Conservation (phyloP, 2,329 filamentous ascomycete species). For the Tolypocladium tropicale region DNA sequence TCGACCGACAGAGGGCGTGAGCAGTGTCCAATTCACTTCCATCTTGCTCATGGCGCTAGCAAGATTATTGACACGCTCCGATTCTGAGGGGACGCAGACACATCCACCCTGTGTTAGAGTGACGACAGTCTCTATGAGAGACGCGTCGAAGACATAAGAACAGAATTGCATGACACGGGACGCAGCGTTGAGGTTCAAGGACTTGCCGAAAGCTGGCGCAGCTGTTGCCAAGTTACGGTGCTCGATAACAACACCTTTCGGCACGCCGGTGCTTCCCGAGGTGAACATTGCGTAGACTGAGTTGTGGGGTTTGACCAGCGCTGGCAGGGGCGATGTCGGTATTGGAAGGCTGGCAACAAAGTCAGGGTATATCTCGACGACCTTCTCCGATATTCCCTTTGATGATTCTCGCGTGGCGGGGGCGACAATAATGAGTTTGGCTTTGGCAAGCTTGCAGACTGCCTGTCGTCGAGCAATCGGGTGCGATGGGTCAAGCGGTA, state of each 20-base stretch:
- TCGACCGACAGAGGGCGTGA: not conserved
- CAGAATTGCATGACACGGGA: slow-evolving; percentile 31
- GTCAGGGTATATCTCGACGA: not conserved
- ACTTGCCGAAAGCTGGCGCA: slow-evolving; percentile 33
- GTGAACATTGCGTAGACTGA: slow-evolving; percentile 16
- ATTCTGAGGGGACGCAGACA: slow-evolving; percentile 12
- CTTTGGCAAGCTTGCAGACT: slow-evolving; percentile 1
- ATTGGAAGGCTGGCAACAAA: not conserved
- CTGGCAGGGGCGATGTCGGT: not conserved
- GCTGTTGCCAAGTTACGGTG: slow-evolving; percentile 34
- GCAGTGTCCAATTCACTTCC: not conserved
- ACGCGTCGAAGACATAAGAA: slow-evolving; percentile 39
- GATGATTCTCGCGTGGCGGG: not conserved
- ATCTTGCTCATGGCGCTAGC: not conserved
- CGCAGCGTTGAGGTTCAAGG: not conserved
- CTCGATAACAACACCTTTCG: slow-evolving; percentile 16
- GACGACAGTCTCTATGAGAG: slow-evolving; percentile 19
- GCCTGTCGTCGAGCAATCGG: slow-evolving; percentile 3
- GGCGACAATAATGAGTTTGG: slow-evolving; percentile 5
- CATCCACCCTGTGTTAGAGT: slow-evolving; percentile 9
- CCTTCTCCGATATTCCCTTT: not conserved
- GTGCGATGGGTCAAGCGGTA: slow-evolving; percentile 14
- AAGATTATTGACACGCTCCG: slow-evolving; percentile 5
- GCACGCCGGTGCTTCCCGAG: slow-evolving; percentile 14
- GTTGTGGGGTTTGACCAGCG: not conserved